These are phyloP conservation scores for Hymenoscyphus repandus DNA, from an alignment of 2,329 filamentous ascomycete genomes.

Conservation along the genomic window DNA sequence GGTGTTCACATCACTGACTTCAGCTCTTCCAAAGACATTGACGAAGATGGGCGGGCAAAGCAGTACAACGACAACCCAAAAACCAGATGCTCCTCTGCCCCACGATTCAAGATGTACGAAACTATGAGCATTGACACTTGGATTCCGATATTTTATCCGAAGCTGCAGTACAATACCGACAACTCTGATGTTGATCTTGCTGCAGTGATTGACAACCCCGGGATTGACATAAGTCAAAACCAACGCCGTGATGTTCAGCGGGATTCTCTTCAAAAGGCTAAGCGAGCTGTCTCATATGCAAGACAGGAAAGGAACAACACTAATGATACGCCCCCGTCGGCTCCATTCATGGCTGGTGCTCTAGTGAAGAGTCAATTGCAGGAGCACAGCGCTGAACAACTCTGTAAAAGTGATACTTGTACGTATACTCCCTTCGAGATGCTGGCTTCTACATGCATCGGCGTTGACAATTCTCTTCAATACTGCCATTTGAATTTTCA, in stretches of 20 bases:
- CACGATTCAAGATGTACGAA: neutral
- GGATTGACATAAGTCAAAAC: neutral
- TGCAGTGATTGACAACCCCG: neutral
- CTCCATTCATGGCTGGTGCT: neutral
- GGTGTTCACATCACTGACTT: neutral
- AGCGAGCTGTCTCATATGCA: neutral
- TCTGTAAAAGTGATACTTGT: slow-evolving; percentile 31
- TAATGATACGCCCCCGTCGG: neutral
- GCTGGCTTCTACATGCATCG: too few species aligned
- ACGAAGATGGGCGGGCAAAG: neutral
- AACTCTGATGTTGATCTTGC: neutral
- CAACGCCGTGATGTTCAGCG: neutral
- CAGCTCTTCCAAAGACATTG: neutral
- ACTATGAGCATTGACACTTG: neutral
- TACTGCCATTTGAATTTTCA: too few species aligned
- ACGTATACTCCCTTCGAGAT: too few species aligned
- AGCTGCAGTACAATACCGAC: neutral
- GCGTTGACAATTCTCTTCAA: too few species aligned
- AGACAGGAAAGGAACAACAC: neutral
- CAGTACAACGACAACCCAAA: neutral
- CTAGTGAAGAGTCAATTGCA: neutral
- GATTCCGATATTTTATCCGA: neutral
- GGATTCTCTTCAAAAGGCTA: neutral
- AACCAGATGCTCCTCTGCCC: neutral
- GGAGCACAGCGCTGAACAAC: slow-evolving; percentile 28